Base-by-base conservation (phyloP, 495 filamentous ascomycete genomes). In the Penicillium atrosanguineum region DNA sequence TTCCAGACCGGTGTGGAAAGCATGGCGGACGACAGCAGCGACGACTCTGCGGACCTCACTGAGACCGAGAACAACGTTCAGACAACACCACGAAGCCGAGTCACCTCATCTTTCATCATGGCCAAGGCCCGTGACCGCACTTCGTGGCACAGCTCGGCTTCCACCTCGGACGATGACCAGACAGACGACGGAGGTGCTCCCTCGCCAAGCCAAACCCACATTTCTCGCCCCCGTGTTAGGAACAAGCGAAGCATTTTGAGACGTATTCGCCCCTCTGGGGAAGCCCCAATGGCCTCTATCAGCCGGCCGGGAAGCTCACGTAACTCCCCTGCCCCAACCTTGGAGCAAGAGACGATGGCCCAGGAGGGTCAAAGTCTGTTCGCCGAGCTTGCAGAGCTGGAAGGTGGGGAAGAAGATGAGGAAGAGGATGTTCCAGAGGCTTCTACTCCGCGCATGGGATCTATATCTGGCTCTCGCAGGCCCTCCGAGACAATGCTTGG, bases 1-100 rank as follows among this genome's bases (percentile, higher is more conserved):
- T 96, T 96, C 83, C 88, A 95, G 67, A 97, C 94, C 14, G 90
- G 89, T 20, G 78, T 83, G 18, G 94, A 97, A 69, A 86, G 79
- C 55, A 84, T 95, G 59, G 82, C 87, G 49, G 89, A 87, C 34
- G 88, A 87, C 53, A 90, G 86, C 66, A 87, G 87, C 46, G 69
- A 76, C 50, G 69, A 76, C 47, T 69, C 62, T 9, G 89, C 87
- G 55, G 88, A 87, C 18, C 75, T 89, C 19, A 97, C 94, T 1
- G 94, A 98, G 73, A 97, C 92, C 12, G 93, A 97, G 63, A 79
- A 69, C 50, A 82, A 71, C 39, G 63, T 79, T 1, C 75, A 73
- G 55, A 74, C 70, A 21, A 72, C 72, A 25, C 70, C 71, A 26
- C 75, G 78, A 25, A 68, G 67, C 53, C 72, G 67, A 44, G 63